phyloP scores from a whole-genome alignment of 768 basidiomycete species.

The Boletus barrowsii region DNA sequence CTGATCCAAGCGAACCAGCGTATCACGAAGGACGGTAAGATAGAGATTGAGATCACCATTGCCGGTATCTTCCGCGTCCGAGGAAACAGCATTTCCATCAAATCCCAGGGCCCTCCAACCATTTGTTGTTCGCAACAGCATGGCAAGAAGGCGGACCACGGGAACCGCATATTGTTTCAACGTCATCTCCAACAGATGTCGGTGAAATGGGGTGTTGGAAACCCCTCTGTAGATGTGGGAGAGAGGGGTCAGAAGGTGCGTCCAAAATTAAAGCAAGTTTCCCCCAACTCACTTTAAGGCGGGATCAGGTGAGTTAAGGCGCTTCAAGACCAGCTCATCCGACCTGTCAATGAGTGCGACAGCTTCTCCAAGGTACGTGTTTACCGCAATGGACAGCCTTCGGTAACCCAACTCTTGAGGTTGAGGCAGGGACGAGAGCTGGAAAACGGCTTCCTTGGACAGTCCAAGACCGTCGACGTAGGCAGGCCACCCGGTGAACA shows the following conservation, averaged over 20 bases:
- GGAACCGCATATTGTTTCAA: too few relatives aligned
- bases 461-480: neutral
- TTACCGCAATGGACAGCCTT: rapidly evolving
- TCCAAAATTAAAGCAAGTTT: too few relatives aligned
- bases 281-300: neutral
- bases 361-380: neutral
- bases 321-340: slow-evolving; percentile 8
- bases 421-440: neutral
- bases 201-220: too few relatives aligned
- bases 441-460: rapidly evolving
- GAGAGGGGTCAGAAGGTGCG: too few relatives aligned
- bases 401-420: neutral
- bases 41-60: too few relatives aligned
- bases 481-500: neutral
- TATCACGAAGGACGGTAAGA: too few relatives aligned
- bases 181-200: too few relatives aligned
- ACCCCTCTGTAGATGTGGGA: too few relatives aligned
- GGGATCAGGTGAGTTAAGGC: slow-evolving; percentile 11
- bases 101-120: too few relatives aligned
- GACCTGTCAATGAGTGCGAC: neutral
- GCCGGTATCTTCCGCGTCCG: too few relatives aligned
- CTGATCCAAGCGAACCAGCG: too few relatives aligned
- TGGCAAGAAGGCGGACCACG: neutral
- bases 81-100: too few relatives aligned
- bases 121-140: neutral